Conservation (phyloP, 2,329 filamentous ascomycete species). For the Colletotrichum liaoningense region DNA sequence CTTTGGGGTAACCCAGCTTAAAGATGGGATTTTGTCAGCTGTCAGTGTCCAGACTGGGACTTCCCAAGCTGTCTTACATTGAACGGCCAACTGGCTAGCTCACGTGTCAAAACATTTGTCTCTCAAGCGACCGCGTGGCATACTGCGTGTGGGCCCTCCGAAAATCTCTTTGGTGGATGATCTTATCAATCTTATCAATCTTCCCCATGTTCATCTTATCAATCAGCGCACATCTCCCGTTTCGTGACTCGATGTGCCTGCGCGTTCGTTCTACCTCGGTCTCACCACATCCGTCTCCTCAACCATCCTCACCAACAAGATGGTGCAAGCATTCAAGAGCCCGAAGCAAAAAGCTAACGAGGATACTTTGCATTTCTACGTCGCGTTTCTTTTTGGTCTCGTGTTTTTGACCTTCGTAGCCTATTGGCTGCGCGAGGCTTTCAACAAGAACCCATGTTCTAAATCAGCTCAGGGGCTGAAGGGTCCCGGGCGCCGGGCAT, state of each 20-base stretch:
- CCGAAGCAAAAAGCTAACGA: conserved; percentile 22
- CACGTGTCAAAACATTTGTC: not conserved
- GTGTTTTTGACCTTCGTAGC: not conserved
- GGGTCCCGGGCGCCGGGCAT: too few relatives aligned
- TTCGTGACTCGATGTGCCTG: not conserved
- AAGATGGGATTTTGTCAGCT: not conserved
- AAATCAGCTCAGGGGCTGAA: not conserved
- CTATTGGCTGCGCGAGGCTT: conserved; percentile 4
- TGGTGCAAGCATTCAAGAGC: not conserved
- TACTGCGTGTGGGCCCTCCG: too few relatives aligned
- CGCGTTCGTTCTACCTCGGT: not conserved
- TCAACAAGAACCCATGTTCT: not conserved
- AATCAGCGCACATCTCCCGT: conserved; percentile 2
- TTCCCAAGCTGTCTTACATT: not conserved
- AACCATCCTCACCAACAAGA: not conserved
- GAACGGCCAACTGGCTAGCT: not conserved
- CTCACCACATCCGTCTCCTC: not conserved
- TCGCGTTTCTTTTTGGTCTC: conserved; percentile 10
- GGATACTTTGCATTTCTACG: conserved; percentile 15
- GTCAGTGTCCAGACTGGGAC: not conserved
- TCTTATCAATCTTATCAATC: conserved; percentile 12
- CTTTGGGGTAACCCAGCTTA: not conserved
- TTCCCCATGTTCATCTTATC: conserved; percentile 17
- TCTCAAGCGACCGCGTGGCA: not conserved
- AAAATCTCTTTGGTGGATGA: not conserved